phyloP scores from a whole-genome alignment of 2,329 filamentous ascomycete species.

The Trichoderma sp. region DNA sequence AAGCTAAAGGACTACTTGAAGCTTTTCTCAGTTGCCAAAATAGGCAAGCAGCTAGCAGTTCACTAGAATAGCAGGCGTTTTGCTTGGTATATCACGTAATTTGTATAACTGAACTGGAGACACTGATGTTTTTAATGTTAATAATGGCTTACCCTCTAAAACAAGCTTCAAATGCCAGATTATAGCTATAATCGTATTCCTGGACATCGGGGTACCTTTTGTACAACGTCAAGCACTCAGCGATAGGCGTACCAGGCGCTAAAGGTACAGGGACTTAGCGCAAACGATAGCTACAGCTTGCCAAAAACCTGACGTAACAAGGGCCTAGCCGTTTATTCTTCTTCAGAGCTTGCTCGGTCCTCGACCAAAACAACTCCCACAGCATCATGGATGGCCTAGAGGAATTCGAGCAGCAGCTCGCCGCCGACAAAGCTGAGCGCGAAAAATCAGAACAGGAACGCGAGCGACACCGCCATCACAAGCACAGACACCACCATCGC shows the following conservation, averaged over 20 bases:
- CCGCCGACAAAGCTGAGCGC: conserved; percentile 60
- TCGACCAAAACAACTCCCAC: background rate
- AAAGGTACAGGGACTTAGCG: background rate
- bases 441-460: conserved; percentile 50
- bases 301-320: conserved; percentile 16
- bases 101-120: background rate
- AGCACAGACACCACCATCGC: conserved; percentile 50
- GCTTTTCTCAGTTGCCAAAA: background rate
- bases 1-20: background rate
- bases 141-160: background rate
- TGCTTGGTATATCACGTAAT: background rate
- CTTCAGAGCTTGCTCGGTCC: background rate
- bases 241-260: background rate
- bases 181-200: background rate
- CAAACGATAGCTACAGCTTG: background rate
- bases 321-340: background rate
- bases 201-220: background rate
- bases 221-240: background rate
- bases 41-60: background rate
- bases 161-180: background rate
- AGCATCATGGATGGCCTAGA: conserved; percentile 55
- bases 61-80: background rate
- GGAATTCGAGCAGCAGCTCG: conserved; percentile 78
- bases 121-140: background rate
- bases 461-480: conserved; percentile 46